Percentiles rank a stretch among this genome's conserved stretches.
Evolutionary conservation across 1,139 yeast species (phyloP).

Genomic region (Candida sp.): DNA sequence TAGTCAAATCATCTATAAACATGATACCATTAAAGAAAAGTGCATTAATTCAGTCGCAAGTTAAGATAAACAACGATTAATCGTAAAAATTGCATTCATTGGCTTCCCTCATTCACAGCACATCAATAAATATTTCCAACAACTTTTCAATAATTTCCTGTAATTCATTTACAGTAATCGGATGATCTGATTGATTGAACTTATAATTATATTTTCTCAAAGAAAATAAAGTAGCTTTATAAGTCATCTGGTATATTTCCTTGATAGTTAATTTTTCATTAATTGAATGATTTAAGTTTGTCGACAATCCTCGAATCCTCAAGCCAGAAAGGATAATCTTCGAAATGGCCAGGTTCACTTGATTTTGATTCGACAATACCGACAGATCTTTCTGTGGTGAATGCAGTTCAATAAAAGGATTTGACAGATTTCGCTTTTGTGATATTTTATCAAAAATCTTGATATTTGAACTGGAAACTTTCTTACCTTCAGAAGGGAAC

Average conservation of each 20-base stretch:
- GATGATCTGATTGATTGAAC: slow-evolving; percentile 13
- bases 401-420: slow-evolving; percentile 2
- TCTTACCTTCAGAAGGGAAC: not conserved
- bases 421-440: slow-evolving; percentile 8
- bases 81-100: too few relatives aligned
- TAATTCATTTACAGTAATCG: slow-evolving; percentile 23
- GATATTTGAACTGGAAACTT: slow-evolving; percentile 5
- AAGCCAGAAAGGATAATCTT: slow-evolving; percentile 40
- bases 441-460: slow-evolving; percentile 5
- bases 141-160: slow-evolving; percentile 37
- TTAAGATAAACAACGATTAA: too few relatives aligned
- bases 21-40: too few relatives aligned
- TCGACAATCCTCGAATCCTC: slow-evolving; percentile 38
- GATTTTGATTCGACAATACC: slow-evolving; percentile 25
- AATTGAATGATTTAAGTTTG: slow-evolving; percentile 15
- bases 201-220: slow-evolving; percentile 32
- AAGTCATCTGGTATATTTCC: slow-evolving; percentile 44
- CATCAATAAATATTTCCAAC: slow-evolving; percentile 32
- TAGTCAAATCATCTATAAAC: too few relatives aligned
- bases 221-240: slow-evolving; percentile 37
- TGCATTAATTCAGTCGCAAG: too few relatives aligned
- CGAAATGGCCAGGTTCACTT: slow-evolving; percentile 30
- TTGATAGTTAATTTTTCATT: slow-evolving; percentile 35
- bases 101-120: too few relatives aligned
- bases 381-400: slow-evolving; percentile 9